Evolutionary conservation across 1,284 basidiomycete species (phyloP).

Genomic region (Exobasidium rhododendri): DNA sequence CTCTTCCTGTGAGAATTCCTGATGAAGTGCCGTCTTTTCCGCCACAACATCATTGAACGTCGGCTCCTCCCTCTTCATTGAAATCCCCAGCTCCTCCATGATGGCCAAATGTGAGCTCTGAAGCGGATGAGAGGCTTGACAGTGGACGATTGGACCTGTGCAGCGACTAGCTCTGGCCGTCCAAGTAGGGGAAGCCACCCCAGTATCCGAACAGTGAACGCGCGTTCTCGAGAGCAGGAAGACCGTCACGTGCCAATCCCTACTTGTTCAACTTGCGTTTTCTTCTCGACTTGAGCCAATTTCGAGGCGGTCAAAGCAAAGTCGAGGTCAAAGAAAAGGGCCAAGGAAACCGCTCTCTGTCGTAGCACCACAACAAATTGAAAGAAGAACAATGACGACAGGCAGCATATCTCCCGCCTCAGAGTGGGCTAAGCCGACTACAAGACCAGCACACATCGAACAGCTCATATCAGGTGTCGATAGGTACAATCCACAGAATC

Average conservation of each 20-base stretch:
- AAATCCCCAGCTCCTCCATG: constrained; percentile 53
- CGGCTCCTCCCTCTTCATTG: constrained; percentile 33
- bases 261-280: neutral
- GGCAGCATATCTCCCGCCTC: neutral
- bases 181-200: neutral
- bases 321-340: neutral
- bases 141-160: too few species aligned
- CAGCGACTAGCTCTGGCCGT: neutral
- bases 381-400: neutral
- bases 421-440: constrained; percentile 23
- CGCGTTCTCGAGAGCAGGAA: neutral
- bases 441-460: constrained; percentile 46
- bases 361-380: neutral
- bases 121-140: too few species aligned
- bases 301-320: neutral
- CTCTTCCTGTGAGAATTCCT: constrained; percentile 42
- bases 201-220: neutral
- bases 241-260: neutral
- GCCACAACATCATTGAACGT: constrained; percentile 42
- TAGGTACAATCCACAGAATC: constrained; percentile 91
- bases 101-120: constrained; percentile 12
- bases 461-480: constrained; percentile 62
- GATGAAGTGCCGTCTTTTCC: constrained; percentile 42
- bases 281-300: neutral
- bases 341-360: too few species aligned